These are phyloP conservation scores for Malus asiatica DNA, from an alignment of 306 rosid species.

Conservation along the genomic window DNA sequence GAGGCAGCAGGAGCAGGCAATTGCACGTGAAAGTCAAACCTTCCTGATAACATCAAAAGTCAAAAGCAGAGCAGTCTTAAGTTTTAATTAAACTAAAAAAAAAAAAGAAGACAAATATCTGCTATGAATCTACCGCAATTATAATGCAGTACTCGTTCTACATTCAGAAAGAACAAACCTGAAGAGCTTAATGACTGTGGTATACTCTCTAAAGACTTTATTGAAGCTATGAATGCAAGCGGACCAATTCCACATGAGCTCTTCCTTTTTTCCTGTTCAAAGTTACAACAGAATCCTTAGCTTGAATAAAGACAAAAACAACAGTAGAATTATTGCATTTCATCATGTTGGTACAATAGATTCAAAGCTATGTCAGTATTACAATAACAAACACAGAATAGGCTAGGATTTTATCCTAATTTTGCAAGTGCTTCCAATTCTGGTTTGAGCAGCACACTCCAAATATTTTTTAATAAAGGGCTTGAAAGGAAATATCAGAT, in stretches of 20 bases:
- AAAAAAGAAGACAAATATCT: background rate
- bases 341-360: background rate
- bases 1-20: conserved; percentile 86
- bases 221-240: conserved; percentile 66
- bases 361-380: background rate
- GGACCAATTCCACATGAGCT: conserved; percentile 77
- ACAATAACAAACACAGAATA: background rate
- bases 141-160: background rate
- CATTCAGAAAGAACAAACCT: conserved; percentile 44
- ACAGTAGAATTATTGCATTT: background rate
- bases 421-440: no score
- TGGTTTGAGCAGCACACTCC: no score
- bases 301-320: background rate
- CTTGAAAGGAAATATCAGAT: no score
- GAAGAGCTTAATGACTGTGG: conserved; percentile 83
- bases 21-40: conserved; percentile 86
- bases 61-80: conserved; percentile 13
- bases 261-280: conserved; percentile 58
- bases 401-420: background rate
- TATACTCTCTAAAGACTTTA: conserved; percentile 63
- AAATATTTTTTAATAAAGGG: no score
- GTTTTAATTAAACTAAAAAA: background rate
- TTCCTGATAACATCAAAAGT: conserved; percentile 40
- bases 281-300: conserved; percentile 6
- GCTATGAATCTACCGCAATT: background rate